phyloP scores from a whole-genome alignment of 192 early-diverging fungal species.

The Rhizophagus sp. region DNA sequence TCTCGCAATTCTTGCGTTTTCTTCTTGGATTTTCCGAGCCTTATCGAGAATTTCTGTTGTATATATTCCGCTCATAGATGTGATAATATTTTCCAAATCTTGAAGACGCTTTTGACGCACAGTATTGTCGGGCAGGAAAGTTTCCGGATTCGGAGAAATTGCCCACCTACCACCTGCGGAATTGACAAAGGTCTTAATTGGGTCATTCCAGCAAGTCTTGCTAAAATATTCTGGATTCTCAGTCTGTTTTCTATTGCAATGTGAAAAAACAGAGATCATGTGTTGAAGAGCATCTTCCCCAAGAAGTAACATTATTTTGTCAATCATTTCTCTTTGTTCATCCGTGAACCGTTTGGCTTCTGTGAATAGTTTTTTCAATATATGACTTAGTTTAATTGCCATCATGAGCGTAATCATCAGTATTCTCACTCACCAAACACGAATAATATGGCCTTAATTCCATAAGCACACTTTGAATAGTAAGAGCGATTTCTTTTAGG shows the following conservation, averaged over 20 bases:
- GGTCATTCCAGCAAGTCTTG: background rate
- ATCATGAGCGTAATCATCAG: too few relatives aligned
- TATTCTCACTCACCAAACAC: background rate
- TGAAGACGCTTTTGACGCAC: background rate
- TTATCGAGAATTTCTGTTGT: background rate
- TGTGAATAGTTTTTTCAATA: background rate
- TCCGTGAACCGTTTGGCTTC: background rate
- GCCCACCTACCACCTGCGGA: background rate
- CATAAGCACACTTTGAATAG: background rate
- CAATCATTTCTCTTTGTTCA: background rate
- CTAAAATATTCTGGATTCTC: background rate
- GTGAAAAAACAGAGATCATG: background rate
- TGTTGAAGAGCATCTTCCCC: background rate
- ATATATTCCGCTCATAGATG: background rate
- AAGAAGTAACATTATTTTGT: background rate
- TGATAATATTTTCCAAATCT: background rate
- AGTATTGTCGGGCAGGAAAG: background rate
- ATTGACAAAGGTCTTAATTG: background rate
- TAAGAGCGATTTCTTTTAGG: background rate
- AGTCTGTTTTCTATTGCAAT: background rate
- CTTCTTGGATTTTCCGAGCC: background rate
- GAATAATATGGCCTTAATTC: constrained; percentile 4
- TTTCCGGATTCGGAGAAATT: background rate
- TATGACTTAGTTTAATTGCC: background rate
- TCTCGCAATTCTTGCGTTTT: background rate